Conservation (phyloP, 305 asterid species). For the Fraxinus angustifolia region DNA sequence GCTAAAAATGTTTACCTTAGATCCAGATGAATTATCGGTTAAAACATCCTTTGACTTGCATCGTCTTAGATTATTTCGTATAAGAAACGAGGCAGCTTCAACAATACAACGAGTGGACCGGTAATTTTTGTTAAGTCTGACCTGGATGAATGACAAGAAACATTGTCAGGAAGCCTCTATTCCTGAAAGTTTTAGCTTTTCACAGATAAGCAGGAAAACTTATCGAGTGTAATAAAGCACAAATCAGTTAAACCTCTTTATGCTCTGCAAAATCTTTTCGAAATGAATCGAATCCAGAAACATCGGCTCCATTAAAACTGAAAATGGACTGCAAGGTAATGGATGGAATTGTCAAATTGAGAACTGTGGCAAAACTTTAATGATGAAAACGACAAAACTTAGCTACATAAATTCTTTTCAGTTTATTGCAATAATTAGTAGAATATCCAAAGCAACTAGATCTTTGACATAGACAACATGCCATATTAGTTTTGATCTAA, state of each 20-base stretch:
- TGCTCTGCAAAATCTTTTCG: conserved; percentile 77
- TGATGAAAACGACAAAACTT: neutral
- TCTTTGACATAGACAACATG: neutral
- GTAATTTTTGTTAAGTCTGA: conserved; percentile 78
- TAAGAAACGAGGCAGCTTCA: conserved; percentile 88
- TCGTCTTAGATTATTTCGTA: conserved; percentile 66
- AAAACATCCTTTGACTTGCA: conserved; percentile 66
- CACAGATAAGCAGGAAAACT: conserved; percentile 14
- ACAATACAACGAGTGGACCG: conserved; percentile 91
- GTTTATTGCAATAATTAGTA: neutral
- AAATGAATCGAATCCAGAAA: conserved; percentile 85
- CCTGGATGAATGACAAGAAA: conserved; percentile 47
- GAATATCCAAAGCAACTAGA: neutral
- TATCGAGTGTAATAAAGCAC: conserved; percentile 11
- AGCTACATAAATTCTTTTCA: neutral
- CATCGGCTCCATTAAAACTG: conserved; percentile 95
- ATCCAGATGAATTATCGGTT: conserved; percentile 81
- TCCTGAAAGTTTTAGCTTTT: conserved; percentile 15
- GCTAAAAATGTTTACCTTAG: conserved; percentile 57
- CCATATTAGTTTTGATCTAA: neutral
- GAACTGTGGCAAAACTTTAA: neutral
- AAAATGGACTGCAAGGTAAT: conserved; percentile 71
- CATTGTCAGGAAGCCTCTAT: conserved; percentile 16
- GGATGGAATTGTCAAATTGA: conserved; percentile 15
- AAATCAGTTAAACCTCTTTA: conserved; percentile 69